Percentiles rank a stretch among this genome's conserved stretches.
Evolutionary conservation across 129 eudicot genomes (phyloP).

Genomic region (Lonicera japonica): DNA sequence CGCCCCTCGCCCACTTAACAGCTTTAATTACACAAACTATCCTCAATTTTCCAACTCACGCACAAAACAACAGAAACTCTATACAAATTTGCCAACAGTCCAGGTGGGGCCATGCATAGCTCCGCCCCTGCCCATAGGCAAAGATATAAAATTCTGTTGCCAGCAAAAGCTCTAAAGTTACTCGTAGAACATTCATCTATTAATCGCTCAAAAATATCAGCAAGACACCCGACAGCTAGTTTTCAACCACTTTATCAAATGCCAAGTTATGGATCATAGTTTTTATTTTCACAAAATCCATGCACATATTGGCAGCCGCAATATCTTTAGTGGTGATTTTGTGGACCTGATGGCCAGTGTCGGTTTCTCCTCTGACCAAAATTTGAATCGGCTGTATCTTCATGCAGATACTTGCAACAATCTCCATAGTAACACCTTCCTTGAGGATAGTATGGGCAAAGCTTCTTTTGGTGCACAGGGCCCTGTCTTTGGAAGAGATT

Average conservation of each 20-base stretch:
- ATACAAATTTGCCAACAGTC: too few species aligned
- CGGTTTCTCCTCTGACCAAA: neutral
- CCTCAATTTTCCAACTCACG: too few species aligned
- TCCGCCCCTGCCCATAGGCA: too few species aligned
- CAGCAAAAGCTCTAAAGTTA: too few species aligned
- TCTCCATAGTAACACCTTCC: slow-evolving; percentile 73
- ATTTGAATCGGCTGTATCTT: slow-evolving; percentile 9
- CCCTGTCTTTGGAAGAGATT: slow-evolving; percentile 11
- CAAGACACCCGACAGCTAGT: neutral
- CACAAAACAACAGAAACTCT: too few species aligned
- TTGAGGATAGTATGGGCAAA: slow-evolving; percentile 46
- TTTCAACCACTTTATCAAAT: neutral
- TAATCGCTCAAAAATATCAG: neutral
- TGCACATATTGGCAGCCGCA: too few species aligned
- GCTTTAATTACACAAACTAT: too few species aligned
- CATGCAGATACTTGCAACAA: slow-evolving; percentile 62
- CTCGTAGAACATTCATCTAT: too few species aligned
- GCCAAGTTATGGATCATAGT: neutral
- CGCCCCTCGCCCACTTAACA: too few species aligned
- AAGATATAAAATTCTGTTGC: too few species aligned
- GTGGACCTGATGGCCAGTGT: neutral
- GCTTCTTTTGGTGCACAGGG: slow-evolving; percentile 15
- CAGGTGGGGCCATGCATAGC: too few species aligned
- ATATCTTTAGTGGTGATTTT: slow-evolving; percentile 4
- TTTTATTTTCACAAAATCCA: too few species aligned